Conservation (phyloP, 331 rosid genomes). For the Saraca asoca region DNA sequence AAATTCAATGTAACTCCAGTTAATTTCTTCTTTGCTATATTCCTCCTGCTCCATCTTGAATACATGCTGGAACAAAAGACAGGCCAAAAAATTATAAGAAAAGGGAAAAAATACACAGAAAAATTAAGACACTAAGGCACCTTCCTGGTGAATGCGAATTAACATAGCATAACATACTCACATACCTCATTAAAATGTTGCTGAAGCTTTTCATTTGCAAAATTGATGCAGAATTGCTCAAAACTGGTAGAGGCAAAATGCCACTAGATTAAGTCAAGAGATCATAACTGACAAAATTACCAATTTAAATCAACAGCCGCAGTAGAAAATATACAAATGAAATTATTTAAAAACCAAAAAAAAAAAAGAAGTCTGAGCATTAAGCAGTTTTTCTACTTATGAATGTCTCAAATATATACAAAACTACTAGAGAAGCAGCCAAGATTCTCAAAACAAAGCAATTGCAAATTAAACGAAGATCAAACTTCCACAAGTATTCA, state of each 20-base stretch:
- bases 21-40: slow-evolving; percentile 89
- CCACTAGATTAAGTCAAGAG: slow-evolving; percentile 28
- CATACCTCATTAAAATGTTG: slow-evolving; percentile 95
- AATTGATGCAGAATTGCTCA: slow-evolving; percentile 98
- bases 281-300: slow-evolving; percentile 18
- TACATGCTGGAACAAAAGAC: slow-evolving; percentile 74
- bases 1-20: slow-evolving; percentile 98
- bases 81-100: slow-evolving; percentile 19
- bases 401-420: slow-evolving; percentile 4
- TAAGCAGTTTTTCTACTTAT: slow-evolving; percentile 12
- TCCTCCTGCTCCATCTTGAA: slow-evolving; percentile 99
- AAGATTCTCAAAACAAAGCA: slow-evolving; percentile 2
- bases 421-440: not conserved
- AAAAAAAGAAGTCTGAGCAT: slow-evolving; percentile 12
- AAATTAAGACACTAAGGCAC: slow-evolving; percentile 17
- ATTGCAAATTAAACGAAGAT: too few relatives aligned
- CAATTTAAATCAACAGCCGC: slow-evolving; percentile 12
- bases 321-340: slow-evolving; percentile 7
- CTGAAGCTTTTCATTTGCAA: slow-evolving; percentile 99
- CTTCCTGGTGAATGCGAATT: slow-evolving; percentile 18
- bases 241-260: slow-evolving; percentile 58
- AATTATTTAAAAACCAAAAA: slow-evolving; percentile 11
- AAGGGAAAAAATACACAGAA: not conserved
- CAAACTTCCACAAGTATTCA: not conserved
- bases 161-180: slow-evolving; percentile 11